Conservation (phyloP, 73 alveolate genomes). For the Tetrahymena borealis region DNA sequence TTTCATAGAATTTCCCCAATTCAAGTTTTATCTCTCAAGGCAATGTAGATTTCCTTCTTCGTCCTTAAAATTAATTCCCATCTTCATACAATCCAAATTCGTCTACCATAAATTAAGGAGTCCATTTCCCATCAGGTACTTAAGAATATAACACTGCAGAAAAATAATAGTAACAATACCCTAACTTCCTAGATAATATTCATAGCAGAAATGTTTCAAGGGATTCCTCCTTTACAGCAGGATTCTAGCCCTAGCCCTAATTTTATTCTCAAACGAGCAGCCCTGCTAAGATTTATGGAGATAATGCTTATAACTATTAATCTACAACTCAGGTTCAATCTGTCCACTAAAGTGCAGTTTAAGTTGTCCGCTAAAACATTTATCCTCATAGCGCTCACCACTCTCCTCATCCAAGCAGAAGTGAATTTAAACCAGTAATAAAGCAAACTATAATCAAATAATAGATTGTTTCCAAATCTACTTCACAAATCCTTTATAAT, state of each 20-base stretch:
- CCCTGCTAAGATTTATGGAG: not conserved
- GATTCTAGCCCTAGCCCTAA: not conserved
- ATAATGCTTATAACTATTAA: not conserved
- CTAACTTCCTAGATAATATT: not conserved
- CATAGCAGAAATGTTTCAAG: not conserved
- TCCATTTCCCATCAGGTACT: not conserved
- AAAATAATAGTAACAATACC: not conserved
- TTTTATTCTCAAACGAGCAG: not conserved
- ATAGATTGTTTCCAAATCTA: not conserved
- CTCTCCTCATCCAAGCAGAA: not conserved
- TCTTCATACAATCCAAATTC: too few relatives aligned
- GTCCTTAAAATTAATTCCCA: not conserved
- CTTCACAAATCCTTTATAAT: not conserved
- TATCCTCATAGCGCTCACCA: not conserved
- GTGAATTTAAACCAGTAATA: not conserved
- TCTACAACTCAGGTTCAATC: not conserved
- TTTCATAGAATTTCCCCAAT: not conserved
- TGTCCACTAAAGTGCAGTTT: not conserved
- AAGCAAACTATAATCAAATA: not conserved
- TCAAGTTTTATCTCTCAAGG: not conserved
- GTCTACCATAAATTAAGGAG: too few relatives aligned
- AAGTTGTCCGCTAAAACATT: not conserved
- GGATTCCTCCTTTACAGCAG: not conserved
- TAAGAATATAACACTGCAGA: not conserved
- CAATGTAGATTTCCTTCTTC: not conserved